These are phyloP conservation scores for Dryadomyces sulphureus DNA, from an alignment of 2,329 filamentous ascomycete genomes.

Conservation along the genomic window DNA sequence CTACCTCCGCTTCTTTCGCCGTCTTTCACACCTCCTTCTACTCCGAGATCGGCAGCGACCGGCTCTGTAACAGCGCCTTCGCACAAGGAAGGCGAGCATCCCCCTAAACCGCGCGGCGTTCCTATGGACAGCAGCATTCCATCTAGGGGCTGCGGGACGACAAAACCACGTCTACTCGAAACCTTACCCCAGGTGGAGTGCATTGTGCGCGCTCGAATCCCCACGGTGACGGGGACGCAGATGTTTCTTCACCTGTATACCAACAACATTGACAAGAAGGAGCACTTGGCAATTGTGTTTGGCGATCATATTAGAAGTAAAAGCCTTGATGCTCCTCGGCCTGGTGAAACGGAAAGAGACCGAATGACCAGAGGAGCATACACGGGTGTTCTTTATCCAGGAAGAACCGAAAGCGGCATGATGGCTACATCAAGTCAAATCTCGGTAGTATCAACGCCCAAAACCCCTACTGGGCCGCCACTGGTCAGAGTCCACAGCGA, in stretches of 20 bases:
- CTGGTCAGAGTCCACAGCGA: constrained; percentile 93
- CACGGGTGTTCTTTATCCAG: constrained; percentile 72
- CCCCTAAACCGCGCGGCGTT: constrained; percentile 30
- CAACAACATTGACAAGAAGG: constrained; percentile 87
- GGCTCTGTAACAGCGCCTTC: constrained; percentile 10
- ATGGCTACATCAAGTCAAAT: constrained; percentile 2
- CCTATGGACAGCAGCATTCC: constrained; percentile 45
- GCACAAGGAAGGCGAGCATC: neutral
- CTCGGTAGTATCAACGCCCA: neutral
- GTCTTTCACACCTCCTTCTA: constrained; percentile 62
- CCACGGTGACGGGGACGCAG: constrained; percentile 78
- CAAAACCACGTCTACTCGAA: constrained; percentile 57
- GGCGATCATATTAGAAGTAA: constrained; percentile 67
- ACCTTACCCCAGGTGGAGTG: constrained; percentile 78
- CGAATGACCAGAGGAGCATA: constrained; percentile 93
- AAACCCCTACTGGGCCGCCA: constrained; percentile 30
- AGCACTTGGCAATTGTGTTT: constrained; percentile 95
- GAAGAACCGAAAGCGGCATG: constrained; percentile 60
- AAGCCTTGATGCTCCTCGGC: constrained; percentile 54
- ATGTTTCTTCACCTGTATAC: constrained; percentile 96
- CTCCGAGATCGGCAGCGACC: constrained; percentile 34
- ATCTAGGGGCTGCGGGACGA: constrained; percentile 44
- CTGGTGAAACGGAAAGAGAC: constrained; percentile 73
- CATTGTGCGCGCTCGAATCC: constrained; percentile 86
- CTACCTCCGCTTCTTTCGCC: constrained; percentile 69